Evolutionary conservation across 257 asterid species (phyloP), one percentile per base, ranked within the genome.

Genomic region (Eustoma russellianum): DNA sequence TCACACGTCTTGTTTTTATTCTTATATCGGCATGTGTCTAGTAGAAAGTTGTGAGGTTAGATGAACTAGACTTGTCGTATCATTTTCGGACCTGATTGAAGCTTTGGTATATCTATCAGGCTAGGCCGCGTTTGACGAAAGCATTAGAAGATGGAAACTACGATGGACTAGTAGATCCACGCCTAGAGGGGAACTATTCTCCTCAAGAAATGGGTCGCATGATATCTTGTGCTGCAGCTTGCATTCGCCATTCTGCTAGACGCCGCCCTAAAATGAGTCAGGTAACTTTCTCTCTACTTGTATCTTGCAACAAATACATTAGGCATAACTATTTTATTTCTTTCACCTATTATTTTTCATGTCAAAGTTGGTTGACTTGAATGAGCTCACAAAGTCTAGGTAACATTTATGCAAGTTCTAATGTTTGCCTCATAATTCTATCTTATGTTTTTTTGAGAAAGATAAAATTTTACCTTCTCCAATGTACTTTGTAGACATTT

Each of bases 171-270:
- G 63, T 48, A 1, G 63, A 66, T 60, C 62, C 63, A 13, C 55
- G 52, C 17, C 44, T 66, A 18, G 41, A 63, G 10, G 48, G 61
- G 13, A 60, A 60, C 24, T 66, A 60, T 33, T 33, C 55, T 40
- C 7, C n/a, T 8, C 57, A 44, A 33, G 67, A 66, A 60, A 34
- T 66, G 67, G 44, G 67, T 54, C 54, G 41, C 33, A 66, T 66
- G 67, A 41, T 55, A 50, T 62, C 68, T 13, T 61, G 68, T 61
- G 73, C 73, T 46, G 68, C 73, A 43, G 59, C 63, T 34, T 67
- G 68, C 55, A 59, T 67, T 48, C 64, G 60, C 17, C 50, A 55
- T 44, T 61, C 64, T 3, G 33, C 64, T 7, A 13, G 73, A 46
- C 57, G 46, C 9, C 52, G 50, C 33, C 73, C 68, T 0, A 50